These are phyloP conservation scores for Geranium incanum DNA, from an alignment of 441 rosid genomes.

Conservation along the genomic window DNA sequence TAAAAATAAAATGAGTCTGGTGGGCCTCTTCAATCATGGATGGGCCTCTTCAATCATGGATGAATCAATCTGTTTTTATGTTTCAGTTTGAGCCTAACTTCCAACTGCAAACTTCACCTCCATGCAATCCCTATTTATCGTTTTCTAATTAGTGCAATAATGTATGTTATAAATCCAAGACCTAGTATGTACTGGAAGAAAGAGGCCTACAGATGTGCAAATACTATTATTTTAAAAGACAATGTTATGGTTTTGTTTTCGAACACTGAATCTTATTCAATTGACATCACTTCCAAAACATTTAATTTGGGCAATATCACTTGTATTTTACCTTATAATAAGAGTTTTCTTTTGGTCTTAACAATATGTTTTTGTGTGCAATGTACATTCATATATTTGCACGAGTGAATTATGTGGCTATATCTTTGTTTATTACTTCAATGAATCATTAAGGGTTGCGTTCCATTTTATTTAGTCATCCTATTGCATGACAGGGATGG, in stretches of 20 bases:
- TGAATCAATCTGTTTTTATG: neutral
- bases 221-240: neutral
- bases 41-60: neutral
- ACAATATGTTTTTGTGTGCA: neutral
- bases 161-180: constrained; percentile 3
- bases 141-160: neutral
- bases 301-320: neutral
- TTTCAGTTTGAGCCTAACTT: neutral
- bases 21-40: too few species aligned
- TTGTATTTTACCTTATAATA: neutral
- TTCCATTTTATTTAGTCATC: constrained; percentile 8
- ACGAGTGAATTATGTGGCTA: neutral
- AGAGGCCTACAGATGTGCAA: neutral
- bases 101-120: neutral
- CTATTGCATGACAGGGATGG: constrained; percentile 57
- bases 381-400: neutral
- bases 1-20: neutral
- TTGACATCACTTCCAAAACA: constrained; percentile 3
- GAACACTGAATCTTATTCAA: neutral
- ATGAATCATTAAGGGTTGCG: neutral
- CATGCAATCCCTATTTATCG: neutral
- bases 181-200: neutral
- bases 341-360: constrained; percentile 1
- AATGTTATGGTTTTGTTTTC: neutral
- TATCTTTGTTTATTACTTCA: neutral